These are phyloP conservation scores for Rutidosis leptorrhynchoides DNA, from an alignment of 129 eudicot species.

Conservation along the genomic window DNA sequence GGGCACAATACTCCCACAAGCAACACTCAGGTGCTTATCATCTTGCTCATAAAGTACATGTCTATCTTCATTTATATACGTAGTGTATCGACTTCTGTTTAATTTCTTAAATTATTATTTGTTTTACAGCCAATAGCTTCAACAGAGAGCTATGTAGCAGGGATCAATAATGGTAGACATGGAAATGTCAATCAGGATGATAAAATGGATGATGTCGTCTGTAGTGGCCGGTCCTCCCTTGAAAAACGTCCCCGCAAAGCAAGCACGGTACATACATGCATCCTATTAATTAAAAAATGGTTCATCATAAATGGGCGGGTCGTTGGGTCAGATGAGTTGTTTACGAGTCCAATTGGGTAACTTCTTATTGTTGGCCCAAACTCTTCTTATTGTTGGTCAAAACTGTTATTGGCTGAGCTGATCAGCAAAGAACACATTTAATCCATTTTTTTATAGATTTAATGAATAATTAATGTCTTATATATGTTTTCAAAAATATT, in stretches of 20 bases:
- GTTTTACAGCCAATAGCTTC: constrained; percentile 78
- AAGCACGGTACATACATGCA: constrained; percentile 56
- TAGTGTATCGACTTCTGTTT: neutral
- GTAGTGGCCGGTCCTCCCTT: constrained; percentile 56
- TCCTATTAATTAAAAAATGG: neutral
- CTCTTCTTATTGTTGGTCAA: too few species aligned
- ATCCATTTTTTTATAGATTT: too few species aligned
- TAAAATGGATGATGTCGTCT: constrained; percentile 46
- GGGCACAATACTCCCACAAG: constrained; percentile 71
- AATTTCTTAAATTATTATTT: neutral
- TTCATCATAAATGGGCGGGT: neutral
- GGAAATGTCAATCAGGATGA: constrained; percentile 39
- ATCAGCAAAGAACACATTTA: too few species aligned
- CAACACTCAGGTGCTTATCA: constrained; percentile 55
- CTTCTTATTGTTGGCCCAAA: neutral
- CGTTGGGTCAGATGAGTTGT: too few species aligned
- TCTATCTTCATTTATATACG: neutral
- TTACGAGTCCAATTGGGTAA: too few species aligned
- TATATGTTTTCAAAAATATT: too few species aligned
- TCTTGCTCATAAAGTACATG: neutral
- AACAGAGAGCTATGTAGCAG: constrained; percentile 73
- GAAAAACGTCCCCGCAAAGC: constrained; percentile 73
- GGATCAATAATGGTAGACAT: constrained; percentile 41
- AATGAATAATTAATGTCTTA: too few species aligned
- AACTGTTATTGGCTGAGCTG: too few species aligned